phyloP scores from a whole-genome alignment of 129 eudicot genomes.

The Tagetes patula region DNA sequence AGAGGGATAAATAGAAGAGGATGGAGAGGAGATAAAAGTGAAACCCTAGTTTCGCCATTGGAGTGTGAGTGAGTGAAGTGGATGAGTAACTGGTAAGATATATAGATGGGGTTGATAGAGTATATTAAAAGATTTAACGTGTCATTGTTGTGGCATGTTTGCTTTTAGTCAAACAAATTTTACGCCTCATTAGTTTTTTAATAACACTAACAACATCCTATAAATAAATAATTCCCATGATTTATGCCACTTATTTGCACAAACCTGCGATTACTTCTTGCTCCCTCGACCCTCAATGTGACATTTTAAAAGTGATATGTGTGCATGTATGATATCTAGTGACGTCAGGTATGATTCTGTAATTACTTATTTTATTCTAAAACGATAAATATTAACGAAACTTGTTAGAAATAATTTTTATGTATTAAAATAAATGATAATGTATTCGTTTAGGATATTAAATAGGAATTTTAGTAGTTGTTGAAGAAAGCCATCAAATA shows the following conservation, averaged over 20 bases:
- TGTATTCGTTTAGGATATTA: no score
- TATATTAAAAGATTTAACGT: slow-evolving; percentile 35
- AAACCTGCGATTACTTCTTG: no score
- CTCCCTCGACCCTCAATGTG: no score
- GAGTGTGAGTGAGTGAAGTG: slow-evolving; percentile 15
- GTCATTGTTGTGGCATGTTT: slow-evolving; percentile 29
- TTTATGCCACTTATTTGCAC: no score
- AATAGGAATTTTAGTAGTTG: neutral
- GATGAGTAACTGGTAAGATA: neutral
- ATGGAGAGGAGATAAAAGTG: neutral
- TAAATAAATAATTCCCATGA: no score
- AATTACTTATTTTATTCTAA: no score
- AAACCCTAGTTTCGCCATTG: slow-evolving; percentile 46
- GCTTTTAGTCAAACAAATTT: neutral
- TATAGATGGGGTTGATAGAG: neutral
- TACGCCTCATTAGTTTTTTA: neutral
- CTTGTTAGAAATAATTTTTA: no score
- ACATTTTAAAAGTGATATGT: no score
- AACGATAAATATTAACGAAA: no score
- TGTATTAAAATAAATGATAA: no score
- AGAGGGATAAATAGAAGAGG: slow-evolving; percentile 24
- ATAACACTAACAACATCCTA: neutral
- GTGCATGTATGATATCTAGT: no score
- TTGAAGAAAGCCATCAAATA: slow-evolving; percentile 3
- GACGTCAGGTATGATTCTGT: no score